Conservation (phyloP, 2,329 filamentous ascomycete species). For the Sporothrix protearum region DNA sequence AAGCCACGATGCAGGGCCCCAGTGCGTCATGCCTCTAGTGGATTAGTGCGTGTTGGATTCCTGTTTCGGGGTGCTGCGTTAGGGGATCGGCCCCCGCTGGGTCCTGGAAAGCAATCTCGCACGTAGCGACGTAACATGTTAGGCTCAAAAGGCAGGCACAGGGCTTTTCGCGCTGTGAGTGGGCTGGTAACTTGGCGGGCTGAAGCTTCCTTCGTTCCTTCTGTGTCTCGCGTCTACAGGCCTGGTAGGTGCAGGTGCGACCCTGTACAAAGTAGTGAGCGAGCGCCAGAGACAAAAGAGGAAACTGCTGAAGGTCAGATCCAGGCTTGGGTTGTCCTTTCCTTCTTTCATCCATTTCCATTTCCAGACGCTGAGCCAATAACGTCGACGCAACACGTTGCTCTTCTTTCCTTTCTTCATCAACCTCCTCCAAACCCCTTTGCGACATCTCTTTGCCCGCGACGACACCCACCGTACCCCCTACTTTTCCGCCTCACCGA, state of each 20-base stretch:
- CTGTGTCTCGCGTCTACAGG: background rate
- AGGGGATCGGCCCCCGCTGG: background rate
- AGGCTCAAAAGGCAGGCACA: background rate
- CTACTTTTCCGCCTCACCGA: background rate
- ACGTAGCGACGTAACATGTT: no score
- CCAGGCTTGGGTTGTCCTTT: slow-evolving; percentile 1
- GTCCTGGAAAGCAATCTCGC: slow-evolving; percentile 2
- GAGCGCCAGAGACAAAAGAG: slow-evolving; percentile 1
- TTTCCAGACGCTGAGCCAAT: slow-evolving; percentile 12
- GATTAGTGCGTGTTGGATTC: background rate
- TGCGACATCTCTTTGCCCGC: background rate
- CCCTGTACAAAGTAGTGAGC: background rate
- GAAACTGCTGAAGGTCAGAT: background rate
- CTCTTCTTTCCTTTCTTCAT: background rate
- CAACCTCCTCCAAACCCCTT: background rate
- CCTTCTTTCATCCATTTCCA: background rate
- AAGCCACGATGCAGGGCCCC: background rate
- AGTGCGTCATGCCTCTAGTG: slow-evolving; percentile 3
- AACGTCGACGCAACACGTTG: slow-evolving; percentile 16
- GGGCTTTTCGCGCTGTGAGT: background rate
- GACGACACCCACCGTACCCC: background rate
- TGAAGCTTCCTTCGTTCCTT: background rate
- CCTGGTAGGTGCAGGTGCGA: background rate
- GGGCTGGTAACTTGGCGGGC: background rate
- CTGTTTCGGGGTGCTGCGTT: background rate